These are phyloP conservation scores for Globisporangium spiculum DNA, from an alignment of 352 stramenopile species.

Conservation along the genomic window DNA sequence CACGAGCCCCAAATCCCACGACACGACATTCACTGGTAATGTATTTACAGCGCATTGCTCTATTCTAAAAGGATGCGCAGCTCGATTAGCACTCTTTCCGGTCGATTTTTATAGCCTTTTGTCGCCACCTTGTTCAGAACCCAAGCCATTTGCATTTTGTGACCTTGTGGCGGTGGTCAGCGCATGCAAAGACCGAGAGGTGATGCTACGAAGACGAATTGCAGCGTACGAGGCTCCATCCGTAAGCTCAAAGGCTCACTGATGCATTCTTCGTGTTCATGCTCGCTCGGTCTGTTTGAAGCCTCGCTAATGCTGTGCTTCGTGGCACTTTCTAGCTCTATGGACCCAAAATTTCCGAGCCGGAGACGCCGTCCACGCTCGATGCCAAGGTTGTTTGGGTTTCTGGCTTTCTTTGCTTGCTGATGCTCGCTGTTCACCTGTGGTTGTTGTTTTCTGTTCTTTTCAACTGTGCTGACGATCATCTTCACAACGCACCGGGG, in stretches of 20 bases:
- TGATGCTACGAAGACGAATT: constrained; percentile 18
- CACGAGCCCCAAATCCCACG: too few species aligned
- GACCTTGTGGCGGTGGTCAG: background rate
- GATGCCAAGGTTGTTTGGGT: constrained; percentile 9
- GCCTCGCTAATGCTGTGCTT: background rate
- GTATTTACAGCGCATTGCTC: constrained; percentile 3
- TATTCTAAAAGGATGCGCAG: background rate
- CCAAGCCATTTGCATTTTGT: background rate
- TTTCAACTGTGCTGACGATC: background rate
- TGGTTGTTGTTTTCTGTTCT: background rate
- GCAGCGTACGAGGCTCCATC: constrained; percentile 10
- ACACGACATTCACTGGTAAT: background rate
- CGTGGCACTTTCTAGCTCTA: background rate
- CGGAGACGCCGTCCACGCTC: constrained; percentile 8
- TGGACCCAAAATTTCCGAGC: constrained; percentile 1
- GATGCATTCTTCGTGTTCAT: background rate
- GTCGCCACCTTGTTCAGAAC: background rate
- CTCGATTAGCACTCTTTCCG: background rate
- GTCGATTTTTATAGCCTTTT: background rate
- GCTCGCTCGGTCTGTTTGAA: background rate
- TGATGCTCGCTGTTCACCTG: background rate
- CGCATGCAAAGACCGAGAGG: background rate
- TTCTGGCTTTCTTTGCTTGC: background rate
- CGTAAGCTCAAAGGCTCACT: background rate
- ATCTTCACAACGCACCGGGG: background rate